Base-by-base conservation (phyloP, 345 rosid species). In the Aquilaria sinensis region DNA sequence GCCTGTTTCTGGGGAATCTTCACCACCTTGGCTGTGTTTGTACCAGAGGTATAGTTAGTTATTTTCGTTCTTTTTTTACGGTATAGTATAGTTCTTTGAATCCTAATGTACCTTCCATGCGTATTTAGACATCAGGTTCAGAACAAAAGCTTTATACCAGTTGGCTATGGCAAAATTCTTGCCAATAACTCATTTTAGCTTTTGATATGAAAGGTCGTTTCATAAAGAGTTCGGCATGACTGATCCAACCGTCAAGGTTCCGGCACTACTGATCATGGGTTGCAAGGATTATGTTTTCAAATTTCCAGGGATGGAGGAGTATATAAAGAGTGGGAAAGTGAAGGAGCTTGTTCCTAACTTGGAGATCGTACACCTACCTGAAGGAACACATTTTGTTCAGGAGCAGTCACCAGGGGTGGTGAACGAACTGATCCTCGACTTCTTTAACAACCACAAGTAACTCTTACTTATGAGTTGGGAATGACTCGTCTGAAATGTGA, bases 381-480 rank as follows among this genome's bases (percentile, higher is more conserved):
- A 80, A 54, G 88, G 88, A 15, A 67, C 61, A 0, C 88, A 80
- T 71, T 83, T 78, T 62, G 73, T 80, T 31, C 88, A 78, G 41
- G 88, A 80, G 71, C 85, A 83, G 48, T 72, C 60, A 15, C 83
- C 88, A 6, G 78, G 74, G 12, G 53, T 70, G 67, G 80, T 80
- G 63, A 78, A 77, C 58, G 69, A 77, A 56, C 73, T 72, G 16
- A 33, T 83, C 30, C 51, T 80, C 37, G 41, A 59, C 59, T 83
- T 80, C 78, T 77, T 80, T 11, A 51, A 45, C 62, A 72, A 66
- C 46, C 77, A 67, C 51, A 31, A 59, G 3, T 50, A 54, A 56
- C 43, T 37, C 5, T 6, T 6, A 3, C 6, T 1, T 6, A 34
- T 34, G 41, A 6, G 6, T 34, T 34, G 41, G 23, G 23, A 16